Percentiles rank a stretch among this genome's conserved stretches.
phyloP scores from a whole-genome alignment of 1,139 yeast species.

The Yarrowia galli region DNA sequence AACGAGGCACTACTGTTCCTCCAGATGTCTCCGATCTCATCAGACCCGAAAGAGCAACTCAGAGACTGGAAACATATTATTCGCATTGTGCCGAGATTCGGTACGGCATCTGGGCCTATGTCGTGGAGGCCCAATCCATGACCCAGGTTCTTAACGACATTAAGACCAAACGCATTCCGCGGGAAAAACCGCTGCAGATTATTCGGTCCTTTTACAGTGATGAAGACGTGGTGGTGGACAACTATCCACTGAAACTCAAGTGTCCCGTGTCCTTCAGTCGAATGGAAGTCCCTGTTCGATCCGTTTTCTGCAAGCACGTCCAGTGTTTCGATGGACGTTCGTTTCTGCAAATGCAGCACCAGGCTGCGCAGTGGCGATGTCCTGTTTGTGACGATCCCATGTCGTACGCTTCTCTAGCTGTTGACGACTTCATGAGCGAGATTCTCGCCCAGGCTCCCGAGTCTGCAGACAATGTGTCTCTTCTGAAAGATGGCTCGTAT shows the following conservation, averaged over 20 bases:
- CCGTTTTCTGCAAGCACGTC: constrained; percentile 52
- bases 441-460: constrained; percentile 47
- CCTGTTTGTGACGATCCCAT: constrained; percentile 53
- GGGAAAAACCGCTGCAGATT: constrained; percentile 14
- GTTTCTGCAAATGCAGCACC: constrained; percentile 53
- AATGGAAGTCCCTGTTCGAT: constrained; percentile 52
- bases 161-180: constrained; percentile 11
- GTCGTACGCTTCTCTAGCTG: constrained; percentile 48
- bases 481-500: constrained; percentile 54
- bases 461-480: constrained; percentile 49
- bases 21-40: constrained; percentile 49
- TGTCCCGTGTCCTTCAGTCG: constrained; percentile 54
- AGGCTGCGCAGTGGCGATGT: constrained; percentile 56
- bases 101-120: constrained; percentile 27
- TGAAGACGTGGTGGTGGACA: constrained; percentile 52
- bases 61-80: constrained; percentile 19
- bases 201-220: constrained; percentile 45
- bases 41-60: background rate
- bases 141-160: constrained; percentile 35
- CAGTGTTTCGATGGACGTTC: constrained; percentile 55
- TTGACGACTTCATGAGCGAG: constrained; percentile 52
- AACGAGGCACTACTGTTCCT: constrained; percentile 53
- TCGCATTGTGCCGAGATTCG: constrained; percentile 19
- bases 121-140: constrained; percentile 19
- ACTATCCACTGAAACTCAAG: constrained; percentile 50